Percentiles rank a stretch among this genome's conserved stretches.
Conservation (phyloP, 352 stramenopile species). For the Globisporangium yorkense region DNA sequence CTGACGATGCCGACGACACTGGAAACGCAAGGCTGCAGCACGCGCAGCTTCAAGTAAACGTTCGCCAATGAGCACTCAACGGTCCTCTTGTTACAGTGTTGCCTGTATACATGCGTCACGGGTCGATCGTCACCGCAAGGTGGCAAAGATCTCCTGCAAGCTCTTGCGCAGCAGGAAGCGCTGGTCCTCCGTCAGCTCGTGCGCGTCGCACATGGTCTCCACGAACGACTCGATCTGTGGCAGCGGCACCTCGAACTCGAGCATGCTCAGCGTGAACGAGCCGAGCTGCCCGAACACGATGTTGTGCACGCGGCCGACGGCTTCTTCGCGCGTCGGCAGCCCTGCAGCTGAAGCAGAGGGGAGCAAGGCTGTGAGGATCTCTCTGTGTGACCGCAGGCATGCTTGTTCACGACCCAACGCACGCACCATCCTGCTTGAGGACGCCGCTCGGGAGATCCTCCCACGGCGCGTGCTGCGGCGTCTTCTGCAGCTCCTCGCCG, state of each 20-base stretch:
- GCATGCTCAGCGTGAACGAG: slow-evolving; percentile 85
- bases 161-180: slow-evolving; percentile 78
- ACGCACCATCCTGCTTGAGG: slow-evolving; percentile 40
- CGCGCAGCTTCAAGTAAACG: not conserved
- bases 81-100: not conserved
- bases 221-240: slow-evolving; percentile 81
- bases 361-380: too few species aligned
- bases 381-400: not conserved
- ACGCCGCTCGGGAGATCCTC: slow-evolving; percentile 64
- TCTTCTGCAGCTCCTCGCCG: slow-evolving; percentile 77
- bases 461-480: slow-evolving; percentile 66
- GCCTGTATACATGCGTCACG: not conserved
- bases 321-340: slow-evolving; percentile 66
- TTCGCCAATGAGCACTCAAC: not conserved
- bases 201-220: slow-evolving; percentile 83
- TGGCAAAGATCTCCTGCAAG: slow-evolving; percentile 65
- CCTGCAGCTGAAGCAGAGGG: slow-evolving; percentile 11
- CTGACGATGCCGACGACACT: too few species aligned
- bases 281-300: slow-evolving; percentile 84
- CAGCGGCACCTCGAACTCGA: slow-evolving; percentile 79
- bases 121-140: slow-evolving; percentile 17
- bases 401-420: not conserved
- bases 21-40: not conserved
- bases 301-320: slow-evolving; percentile 79
- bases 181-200: slow-evolving; percentile 83